Evolutionary conservation across 1,284 basidiomycete species (phyloP), one percentile per base, ranked within the genome.

Genomic region (Rhodotorula mucilaginosa): DNA sequence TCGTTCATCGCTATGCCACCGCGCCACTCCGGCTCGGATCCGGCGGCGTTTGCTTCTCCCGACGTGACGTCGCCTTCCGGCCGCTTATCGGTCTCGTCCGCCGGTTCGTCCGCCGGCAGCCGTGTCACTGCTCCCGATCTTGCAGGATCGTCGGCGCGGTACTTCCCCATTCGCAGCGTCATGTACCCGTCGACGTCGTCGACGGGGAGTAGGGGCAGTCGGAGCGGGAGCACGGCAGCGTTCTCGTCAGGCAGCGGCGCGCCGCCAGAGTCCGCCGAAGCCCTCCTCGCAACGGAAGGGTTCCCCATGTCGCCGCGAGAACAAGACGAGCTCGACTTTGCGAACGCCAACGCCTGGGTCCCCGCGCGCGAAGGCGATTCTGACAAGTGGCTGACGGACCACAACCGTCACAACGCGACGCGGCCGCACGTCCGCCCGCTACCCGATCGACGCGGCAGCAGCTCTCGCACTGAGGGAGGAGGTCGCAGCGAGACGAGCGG

Each of bases 91-190:
- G 65, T 67, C 46, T 71, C 69, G 31, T 67, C 65, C 26, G 65
- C 65, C 8, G 69, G 67, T 2, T 46, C 39, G 39, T 52, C 62
- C 16, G 26, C 26, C 23, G 49, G 58, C 29, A 56, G 65, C 44
- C 66, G 66, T 23, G 56, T 68, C 29, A 49, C 39, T 51, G 69
- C 65, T 5, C 69, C 69, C n/a, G 69, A 71, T 48, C 65, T 71
- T 34, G 69, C 61, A 23, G 69, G 69, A 1, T 61, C 58, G 2
- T 44, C 44, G 0, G 69, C 69, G 19, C 61, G 69, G 8, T 71
- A 71, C 58, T 71, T 71, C 23, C 69, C 69, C 21, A 71, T 71
- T 51, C 61, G 69, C 31, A 71, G 52, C 52, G 69, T 71, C 65
- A 67, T 71, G 65, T 71, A 71, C 54, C 69, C 69, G 2, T 64